phyloP scores from a whole-genome alignment of 805 yeast species.

The Metschnikowia cerradonensis region DNA sequence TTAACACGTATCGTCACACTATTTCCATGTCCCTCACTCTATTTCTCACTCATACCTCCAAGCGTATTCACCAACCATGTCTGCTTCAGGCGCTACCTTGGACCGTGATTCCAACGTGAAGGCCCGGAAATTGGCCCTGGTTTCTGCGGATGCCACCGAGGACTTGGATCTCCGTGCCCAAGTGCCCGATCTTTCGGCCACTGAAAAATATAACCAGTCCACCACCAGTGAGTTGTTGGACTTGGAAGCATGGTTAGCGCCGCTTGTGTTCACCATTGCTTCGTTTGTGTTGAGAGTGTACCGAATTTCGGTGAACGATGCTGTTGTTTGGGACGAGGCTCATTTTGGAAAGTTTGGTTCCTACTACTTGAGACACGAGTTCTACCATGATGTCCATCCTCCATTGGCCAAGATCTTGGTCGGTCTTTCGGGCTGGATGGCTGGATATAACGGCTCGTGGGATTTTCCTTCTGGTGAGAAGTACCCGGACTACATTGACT shows the following conservation, averaged over 20 bases:
- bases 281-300: slow-evolving; percentile 75
- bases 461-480: slow-evolving; percentile 62
- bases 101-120: slow-evolving; percentile 6
- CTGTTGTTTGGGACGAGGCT: slow-evolving; percentile 91
- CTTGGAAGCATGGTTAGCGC: slow-evolving; percentile 43
- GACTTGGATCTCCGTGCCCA: not conserved
- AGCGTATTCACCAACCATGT: slow-evolving; percentile 9
- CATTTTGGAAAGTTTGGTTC: slow-evolving; percentile 97
- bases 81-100: slow-evolving; percentile 16
- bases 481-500: slow-evolving; percentile 62
- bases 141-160: not conserved
- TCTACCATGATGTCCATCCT: slow-evolving; percentile 96
- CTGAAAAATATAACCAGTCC: slow-evolving; percentile 16
- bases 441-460: slow-evolving; percentile 80
- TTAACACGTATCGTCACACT: slow-evolving; percentile 8
- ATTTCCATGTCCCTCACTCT: not conserved
- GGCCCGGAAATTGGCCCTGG: slow-evolving; percentile 3
- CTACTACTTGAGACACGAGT: slow-evolving; percentile 79
- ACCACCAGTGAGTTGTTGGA: slow-evolving; percentile 21
- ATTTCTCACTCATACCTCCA: not conserved
- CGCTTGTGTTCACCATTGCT: slow-evolving; percentile 61
- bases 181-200: slow-evolving; percentile 13
- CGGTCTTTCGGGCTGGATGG: slow-evolving; percentile 80
- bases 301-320: slow-evolving; percentile 60
- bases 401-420: slow-evolving; percentile 93